Base-by-base conservation (phyloP, 2,329 filamentous ascomycete genomes). In the Trichoderma sp. region DNA sequence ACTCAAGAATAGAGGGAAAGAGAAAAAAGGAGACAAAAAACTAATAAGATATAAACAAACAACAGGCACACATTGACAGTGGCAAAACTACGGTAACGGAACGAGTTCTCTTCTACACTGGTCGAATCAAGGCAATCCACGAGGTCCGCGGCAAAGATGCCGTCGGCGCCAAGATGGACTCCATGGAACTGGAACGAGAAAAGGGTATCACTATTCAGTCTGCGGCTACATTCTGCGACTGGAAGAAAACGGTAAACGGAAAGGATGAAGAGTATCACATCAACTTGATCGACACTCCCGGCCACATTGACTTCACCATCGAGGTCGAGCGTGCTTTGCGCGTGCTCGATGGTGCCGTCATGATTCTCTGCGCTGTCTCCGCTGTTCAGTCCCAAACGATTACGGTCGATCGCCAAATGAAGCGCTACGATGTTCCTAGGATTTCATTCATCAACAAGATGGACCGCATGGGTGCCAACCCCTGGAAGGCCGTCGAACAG, bases 191-290 rank as follows among this genome's bases (percentile, higher is more conserved):
- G 76, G 96, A 99, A 84, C 89, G 96, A 83, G 96, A 98, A 82
- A 97, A 98, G 86, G 96, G 96, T 78, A 99, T 99, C 81, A 99
- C 96, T 72, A 99, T 99, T 79, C 95, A 99, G 83, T 98, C 95
- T 76, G 96, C 96, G 12, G 96, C 96, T 28, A 99, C 96, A 1
- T 99, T 97, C 82, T 97, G 94, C 82, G 95, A 99, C 83, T 99
- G 96, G 96, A 85, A 92, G 76, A 98, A 97, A 86, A 91, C 89
- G 82, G 91, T 93, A 78, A 84, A 95, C 75, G 93, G 92, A 76
- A 89, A 93, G 79, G 94, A 98, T 67, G 91, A 97, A 82, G 94
- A 91, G 77, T 99, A 97, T 83, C 95, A 99, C 82, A 91, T 99
- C 86, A 99, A 99, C 84, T 86, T 99, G 86, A 99, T 99, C 80